Evolutionary conservation across 75 land plant genomes (phyloP), one percentile per base, ranked within the genome.

Genomic region (Sequoiadendron giganteum): DNA sequence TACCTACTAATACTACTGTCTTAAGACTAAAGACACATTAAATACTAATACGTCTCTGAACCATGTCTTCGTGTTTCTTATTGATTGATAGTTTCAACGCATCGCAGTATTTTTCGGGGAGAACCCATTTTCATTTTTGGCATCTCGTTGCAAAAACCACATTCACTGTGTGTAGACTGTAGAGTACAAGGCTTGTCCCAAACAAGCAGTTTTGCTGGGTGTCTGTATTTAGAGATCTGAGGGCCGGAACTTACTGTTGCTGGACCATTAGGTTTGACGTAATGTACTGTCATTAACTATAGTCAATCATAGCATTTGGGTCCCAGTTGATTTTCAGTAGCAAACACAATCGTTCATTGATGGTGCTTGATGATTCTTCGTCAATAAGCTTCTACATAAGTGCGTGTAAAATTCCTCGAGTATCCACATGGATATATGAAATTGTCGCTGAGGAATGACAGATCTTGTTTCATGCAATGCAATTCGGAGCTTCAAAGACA

Each of bases 301-400:
- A 10, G 10, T 40, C 84, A 43, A 82, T 82, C 47, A 82, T 82
- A 32, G 52, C 84, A n/a, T 47, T 82, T 82, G 84, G 84, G 84
- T 82, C 34, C 54, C 84, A 52, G 3, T 82, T 47, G 84, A 82
- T 42, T 82, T 82, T n/a, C 84, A 10, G 11, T 45, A 43, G n/a
- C 84, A 82, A 79, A 18, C 28, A 19, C 47, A 40, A 52, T 65
- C 70, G 28, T 65, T 79, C 82, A 42, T 39, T 79, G 45, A 79
- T 40, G 82, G 82, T 43, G 32, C 84, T 47, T 10, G 84, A 36
- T n/a, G 48, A 75, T 34, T 75, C 77, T 42, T 82, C 15, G 45
- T 47, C 52, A 47, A 43, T 11, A 47, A 47, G 84, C 32, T 82
- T 43, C 14, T 13, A 82, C 34, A 11, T 8, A 47, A 43, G 49